phyloP scores from a whole-genome alignment of 129 eudicot species.

The Scalesia atractyloides region DNA sequence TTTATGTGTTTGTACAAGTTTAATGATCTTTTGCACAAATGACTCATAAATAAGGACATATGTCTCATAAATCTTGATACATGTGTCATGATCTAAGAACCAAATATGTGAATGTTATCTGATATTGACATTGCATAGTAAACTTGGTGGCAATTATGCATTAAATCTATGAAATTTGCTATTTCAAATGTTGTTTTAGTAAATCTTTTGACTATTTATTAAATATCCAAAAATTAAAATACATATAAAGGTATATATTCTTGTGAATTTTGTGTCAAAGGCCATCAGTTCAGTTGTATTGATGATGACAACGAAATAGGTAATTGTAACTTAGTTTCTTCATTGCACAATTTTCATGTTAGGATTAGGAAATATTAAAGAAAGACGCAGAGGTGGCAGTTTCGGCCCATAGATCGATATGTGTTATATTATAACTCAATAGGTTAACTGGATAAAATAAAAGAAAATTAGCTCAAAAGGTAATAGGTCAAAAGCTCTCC shows the following conservation, averaged over 20 bases:
- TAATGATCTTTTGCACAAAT: not conserved
- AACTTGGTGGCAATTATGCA: slow-evolving; percentile 6
- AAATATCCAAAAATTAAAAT: not conserved
- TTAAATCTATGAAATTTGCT: slow-evolving; percentile 1
- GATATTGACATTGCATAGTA: slow-evolving; percentile 2
- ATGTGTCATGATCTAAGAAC: slow-evolving; percentile 12
- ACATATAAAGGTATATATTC: not conserved
- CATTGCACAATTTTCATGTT: not conserved
- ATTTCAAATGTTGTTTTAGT: not conserved
- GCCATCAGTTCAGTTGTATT: not conserved
- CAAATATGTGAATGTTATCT: not conserved
- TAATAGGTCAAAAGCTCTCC: not conserved
- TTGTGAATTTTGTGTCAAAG: not conserved
- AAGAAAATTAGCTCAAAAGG: not conserved
- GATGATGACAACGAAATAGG: not conserved
- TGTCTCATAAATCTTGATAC: slow-evolving; percentile 10
- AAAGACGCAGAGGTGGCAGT: not conserved
- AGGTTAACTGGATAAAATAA: not conserved
- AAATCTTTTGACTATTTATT: not conserved
- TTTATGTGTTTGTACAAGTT: not conserved
- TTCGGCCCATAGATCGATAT: not conserved
- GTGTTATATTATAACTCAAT: not conserved
- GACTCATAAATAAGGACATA: not conserved
- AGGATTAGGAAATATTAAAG: not conserved
- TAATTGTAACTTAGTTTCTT: not conserved